Evolutionary conservation across 306 rosid genomes (phyloP).

Genomic region (Rosa chinensis): DNA sequence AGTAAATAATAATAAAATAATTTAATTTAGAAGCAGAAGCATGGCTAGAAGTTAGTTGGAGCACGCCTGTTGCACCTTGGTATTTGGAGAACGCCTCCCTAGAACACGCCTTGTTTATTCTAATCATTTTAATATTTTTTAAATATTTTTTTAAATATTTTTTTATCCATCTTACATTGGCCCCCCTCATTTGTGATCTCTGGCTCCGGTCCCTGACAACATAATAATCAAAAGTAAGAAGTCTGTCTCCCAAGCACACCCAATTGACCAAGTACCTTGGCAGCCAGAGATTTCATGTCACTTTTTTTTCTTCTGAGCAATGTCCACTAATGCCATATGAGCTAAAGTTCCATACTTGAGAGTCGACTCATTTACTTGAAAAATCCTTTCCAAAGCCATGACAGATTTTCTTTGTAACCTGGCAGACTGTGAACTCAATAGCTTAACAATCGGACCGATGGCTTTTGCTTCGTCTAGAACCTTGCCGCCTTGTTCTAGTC

Average conservation of each 20-base stretch:
- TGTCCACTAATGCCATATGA: constrained; percentile 52
- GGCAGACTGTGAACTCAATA: constrained; percentile 31
- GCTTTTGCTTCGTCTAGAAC: constrained; percentile 55
- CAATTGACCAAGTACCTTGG: constrained; percentile 54
- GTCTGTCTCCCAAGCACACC: constrained; percentile 53
- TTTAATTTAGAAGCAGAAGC: too few relatives aligned
- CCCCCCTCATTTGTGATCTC: too few relatives aligned
- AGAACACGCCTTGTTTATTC: too few relatives aligned
- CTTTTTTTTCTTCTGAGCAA: constrained; percentile 50
- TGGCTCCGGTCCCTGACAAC: too few relatives aligned
- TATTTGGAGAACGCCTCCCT: too few relatives aligned
- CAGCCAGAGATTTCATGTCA: constrained; percentile 57
- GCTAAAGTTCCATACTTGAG: constrained; percentile 37
- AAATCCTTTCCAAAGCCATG: constrained; percentile 45
- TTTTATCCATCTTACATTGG: too few relatives aligned
- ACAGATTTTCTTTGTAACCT: constrained; percentile 51
- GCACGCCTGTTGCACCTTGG: too few relatives aligned
- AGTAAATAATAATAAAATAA: too few relatives aligned
- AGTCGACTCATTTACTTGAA: constrained; percentile 45
- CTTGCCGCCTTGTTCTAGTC: constrained; percentile 44
- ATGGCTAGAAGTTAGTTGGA: too few relatives aligned
- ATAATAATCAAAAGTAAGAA: constrained; percentile 46
- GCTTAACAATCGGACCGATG: constrained; percentile 37
- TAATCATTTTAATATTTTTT: too few relatives aligned
- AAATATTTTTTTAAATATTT: too few relatives aligned